A percentile compares a stretch with the other conserved stretches of the same genome.
phyloP scores from a whole-genome alignment of 352 stramenopile species.

The Peronospora belbahrii region DNA sequence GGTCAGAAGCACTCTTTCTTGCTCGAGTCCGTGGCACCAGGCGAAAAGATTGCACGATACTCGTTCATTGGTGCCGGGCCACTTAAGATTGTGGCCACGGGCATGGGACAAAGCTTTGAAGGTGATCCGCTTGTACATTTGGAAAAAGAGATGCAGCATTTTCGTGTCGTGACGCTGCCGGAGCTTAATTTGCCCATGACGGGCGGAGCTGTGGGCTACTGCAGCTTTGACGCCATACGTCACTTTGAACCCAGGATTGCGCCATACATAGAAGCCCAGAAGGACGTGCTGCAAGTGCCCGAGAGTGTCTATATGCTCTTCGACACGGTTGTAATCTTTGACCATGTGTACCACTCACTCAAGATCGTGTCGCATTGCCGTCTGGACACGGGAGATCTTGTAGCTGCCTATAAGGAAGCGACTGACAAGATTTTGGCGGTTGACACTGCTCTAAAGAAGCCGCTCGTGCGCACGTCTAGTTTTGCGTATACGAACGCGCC shows the following conservation, averaged over 20 bases:
- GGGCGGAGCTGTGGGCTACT: slow-evolving; percentile 83
- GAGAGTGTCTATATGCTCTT: slow-evolving; percentile 90
- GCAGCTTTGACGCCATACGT: slow-evolving; percentile 82
- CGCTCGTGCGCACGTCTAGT: slow-evolving; percentile 46
- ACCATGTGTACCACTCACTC: slow-evolving; percentile 87
- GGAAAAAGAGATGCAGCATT: slow-evolving; percentile 75
- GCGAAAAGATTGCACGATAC: slow-evolving; percentile 84
- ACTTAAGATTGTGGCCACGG: slow-evolving; percentile 68
- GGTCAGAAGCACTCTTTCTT: slow-evolving; percentile 80
- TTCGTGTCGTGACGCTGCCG: slow-evolving; percentile 54
- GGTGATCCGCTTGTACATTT: slow-evolving; percentile 73
- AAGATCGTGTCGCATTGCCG: slow-evolving; percentile 83
- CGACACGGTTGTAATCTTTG: slow-evolving; percentile 85
- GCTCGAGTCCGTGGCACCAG: slow-evolving; percentile 76
- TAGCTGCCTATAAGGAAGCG: slow-evolving; percentile 58
- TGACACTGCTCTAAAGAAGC: slow-evolving; percentile 51
- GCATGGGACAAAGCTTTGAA: slow-evolving; percentile 43
- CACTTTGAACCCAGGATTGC: slow-evolving; percentile 84
- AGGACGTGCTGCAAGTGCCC: slow-evolving; percentile 71
- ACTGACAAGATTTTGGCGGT: slow-evolving; percentile 67
- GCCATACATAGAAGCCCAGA: slow-evolving; percentile 65
- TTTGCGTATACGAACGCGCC: slow-evolving; percentile 44
- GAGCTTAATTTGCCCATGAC: slow-evolving; percentile 80
- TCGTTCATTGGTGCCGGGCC: slow-evolving; percentile 85
- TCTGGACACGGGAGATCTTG: slow-evolving; percentile 58